Percentiles rank a stretch among this genome's conserved stretches.
phyloP scores from a whole-genome alignment of 1,139 yeast genomes.

The Blastobotrys indianensis region DNA sequence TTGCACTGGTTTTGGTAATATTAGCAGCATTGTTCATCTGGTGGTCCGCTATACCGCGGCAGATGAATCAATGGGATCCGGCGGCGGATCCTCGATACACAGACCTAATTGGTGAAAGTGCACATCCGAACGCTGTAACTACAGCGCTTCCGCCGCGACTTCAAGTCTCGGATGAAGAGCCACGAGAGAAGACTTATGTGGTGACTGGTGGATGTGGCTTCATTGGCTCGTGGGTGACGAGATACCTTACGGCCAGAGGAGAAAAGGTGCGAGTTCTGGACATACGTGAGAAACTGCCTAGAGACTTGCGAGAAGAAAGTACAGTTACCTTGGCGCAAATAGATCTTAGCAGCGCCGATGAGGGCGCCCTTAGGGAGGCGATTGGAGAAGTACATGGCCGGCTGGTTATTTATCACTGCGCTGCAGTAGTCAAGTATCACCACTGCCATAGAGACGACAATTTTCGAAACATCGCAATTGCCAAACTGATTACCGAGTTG shows the following conservation, averaged over 20 bases:
- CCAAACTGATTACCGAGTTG: slow-evolving; percentile 11
- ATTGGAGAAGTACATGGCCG: neutral
- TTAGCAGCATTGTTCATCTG: no score
- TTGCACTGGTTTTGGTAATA: no score
- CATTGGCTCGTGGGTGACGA: slow-evolving; percentile 32
- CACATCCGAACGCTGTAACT: no score
- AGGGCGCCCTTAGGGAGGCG: neutral
- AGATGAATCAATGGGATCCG: no score
- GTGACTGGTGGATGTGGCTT: slow-evolving; percentile 33
- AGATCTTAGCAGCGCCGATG: neutral
- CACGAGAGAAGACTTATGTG: slow-evolving; percentile 9
- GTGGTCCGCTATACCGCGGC: no score
- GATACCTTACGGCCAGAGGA: slow-evolving; percentile 28
- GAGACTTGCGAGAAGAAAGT: neutral
- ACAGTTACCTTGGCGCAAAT: neutral
- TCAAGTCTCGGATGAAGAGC: no score
- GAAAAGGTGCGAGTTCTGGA: slow-evolving; percentile 16
- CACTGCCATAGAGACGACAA: slow-evolving; percentile 4
- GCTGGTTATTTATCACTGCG: slow-evolving; percentile 20
- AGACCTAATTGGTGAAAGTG: no score
- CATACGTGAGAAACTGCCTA: slow-evolving; percentile 13
- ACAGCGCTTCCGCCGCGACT: no score
- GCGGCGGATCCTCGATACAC: no score
- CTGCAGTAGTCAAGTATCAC: slow-evolving; percentile 18
- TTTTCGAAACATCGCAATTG: slow-evolving; percentile 13